Conservation (phyloP, 805 yeast species). For the Wickerhamiella occidentalis region DNA sequence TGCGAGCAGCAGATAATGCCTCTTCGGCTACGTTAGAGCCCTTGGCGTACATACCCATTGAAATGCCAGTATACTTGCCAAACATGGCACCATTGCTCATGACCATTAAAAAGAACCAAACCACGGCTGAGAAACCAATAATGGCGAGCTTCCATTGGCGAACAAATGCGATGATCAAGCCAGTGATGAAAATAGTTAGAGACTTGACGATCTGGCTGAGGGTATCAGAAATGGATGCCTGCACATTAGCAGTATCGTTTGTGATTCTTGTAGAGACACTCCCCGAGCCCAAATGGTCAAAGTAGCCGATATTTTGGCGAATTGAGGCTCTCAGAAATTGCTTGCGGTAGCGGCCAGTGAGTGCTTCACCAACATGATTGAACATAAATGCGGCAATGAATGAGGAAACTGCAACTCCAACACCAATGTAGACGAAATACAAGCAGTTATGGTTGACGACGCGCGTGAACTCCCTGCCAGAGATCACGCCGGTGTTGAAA, state of each 20-base stretch:
- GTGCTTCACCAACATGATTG: slow-evolving; percentile 29
- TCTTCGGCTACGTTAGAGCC: slow-evolving; percentile 31
- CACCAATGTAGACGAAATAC: slow-evolving; percentile 28
- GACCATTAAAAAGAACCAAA: slow-evolving; percentile 22
- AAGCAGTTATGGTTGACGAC: slow-evolving; percentile 26
- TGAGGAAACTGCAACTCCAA: slow-evolving; percentile 24
- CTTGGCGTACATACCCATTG: slow-evolving; percentile 18
- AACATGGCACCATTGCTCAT: slow-evolving; percentile 21
- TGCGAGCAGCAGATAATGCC: slow-evolving; percentile 28
- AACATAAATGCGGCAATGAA: slow-evolving; percentile 25
- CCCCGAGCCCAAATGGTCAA: slow-evolving; percentile 30
- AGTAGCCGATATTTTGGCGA: slow-evolving; percentile 30
- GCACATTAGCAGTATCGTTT: slow-evolving; percentile 28
- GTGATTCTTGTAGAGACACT: slow-evolving; percentile 31
- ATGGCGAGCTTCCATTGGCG: slow-evolving; percentile 25
- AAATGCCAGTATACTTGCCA: slow-evolving; percentile 11
- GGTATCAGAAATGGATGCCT: slow-evolving; percentile 31
- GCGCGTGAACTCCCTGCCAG: slow-evolving; percentile 25
- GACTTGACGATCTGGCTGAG: slow-evolving; percentile 26
- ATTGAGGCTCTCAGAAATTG: slow-evolving; percentile 26
- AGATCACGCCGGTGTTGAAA: slow-evolving; percentile 21
- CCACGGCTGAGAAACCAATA: slow-evolving; percentile 24
- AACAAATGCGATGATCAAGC: slow-evolving; percentile 26
- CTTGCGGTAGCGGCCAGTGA: slow-evolving; percentile 28
- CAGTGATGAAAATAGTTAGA: slow-evolving; percentile 26